These are phyloP conservation scores for Aechmea fasciata DNA, from an alignment of 176 grass and related monocot genomes.

Conservation along the genomic window DNA sequence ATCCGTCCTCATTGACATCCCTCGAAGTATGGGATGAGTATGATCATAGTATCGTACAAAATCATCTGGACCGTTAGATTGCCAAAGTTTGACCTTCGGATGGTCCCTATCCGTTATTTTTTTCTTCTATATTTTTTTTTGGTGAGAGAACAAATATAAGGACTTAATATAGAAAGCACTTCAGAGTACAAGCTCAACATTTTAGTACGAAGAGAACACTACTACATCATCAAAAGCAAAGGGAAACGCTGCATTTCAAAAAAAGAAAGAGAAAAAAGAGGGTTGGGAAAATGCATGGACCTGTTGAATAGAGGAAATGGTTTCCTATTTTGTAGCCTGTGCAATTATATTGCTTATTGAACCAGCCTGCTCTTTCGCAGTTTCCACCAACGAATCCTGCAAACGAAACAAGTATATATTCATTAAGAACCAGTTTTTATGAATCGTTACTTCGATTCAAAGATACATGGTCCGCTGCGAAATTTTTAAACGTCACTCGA, in stretches of 20 bases:
- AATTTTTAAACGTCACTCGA: not conserved
- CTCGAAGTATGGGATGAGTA: too few species aligned
- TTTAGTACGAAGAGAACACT: too few species aligned
- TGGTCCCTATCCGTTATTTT: too few species aligned
- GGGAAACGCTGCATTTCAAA: not conserved
- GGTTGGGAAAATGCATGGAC: not conserved
- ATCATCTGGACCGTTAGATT: too few species aligned
- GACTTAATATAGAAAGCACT: too few species aligned
- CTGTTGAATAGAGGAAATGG: not conserved
- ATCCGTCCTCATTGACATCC: too few species aligned
- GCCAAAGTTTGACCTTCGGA: too few species aligned
- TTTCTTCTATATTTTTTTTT: too few species aligned
- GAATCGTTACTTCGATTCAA: not conserved
- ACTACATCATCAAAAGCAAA: too few species aligned
- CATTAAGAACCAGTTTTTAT: not conserved
- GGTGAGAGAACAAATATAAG: too few species aligned
- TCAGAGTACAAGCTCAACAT: too few species aligned
- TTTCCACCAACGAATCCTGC: conserved; percentile 75
- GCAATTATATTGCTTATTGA: conserved; percentile 87
- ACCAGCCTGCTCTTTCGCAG: conserved; percentile 64
- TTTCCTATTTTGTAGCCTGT: conserved; percentile 58
- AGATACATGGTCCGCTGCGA: not conserved
- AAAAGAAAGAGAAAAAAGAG: not conserved
- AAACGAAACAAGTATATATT: not conserved
- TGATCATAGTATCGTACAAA: too few species aligned